These are phyloP conservation scores for Francoa sonchifolia DNA, from an alignment of 441 rosid species.

Conservation along the genomic window DNA sequence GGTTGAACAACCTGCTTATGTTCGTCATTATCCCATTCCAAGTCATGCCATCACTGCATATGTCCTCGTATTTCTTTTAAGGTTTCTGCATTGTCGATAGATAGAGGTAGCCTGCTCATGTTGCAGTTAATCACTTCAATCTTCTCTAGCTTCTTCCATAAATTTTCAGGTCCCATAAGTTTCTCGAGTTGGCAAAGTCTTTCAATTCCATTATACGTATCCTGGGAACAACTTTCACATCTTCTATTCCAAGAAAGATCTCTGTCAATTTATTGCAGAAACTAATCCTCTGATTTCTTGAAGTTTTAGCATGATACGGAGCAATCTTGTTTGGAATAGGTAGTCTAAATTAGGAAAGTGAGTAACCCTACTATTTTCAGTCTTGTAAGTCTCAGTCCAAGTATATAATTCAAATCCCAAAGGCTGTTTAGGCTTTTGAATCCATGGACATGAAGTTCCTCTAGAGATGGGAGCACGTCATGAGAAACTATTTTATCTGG, in stretches of 20 bases:
- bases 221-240: constrained; percentile 11
- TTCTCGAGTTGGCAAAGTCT: constrained; percentile 9
- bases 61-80: no score
- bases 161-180: constrained; percentile 7
- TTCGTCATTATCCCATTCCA: no score
- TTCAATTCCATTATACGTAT: constrained; percentile 12
- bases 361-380: constrained; percentile 19
- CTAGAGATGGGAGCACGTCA: constrained; percentile 25
- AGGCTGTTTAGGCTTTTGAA: constrained; percentile 15
- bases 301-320: constrained; percentile 13
- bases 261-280: constrained; percentile 15
- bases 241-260: constrained; percentile 9
- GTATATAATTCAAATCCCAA: constrained; percentile 17
- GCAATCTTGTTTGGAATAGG: constrained; percentile 14
- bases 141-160: not conserved
- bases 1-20: no score
- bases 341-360: constrained; percentile 11
- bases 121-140: constrained; percentile 15
- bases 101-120: constrained; percentile 13
- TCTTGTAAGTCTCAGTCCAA: constrained; percentile 16
- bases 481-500: constrained; percentile 20
- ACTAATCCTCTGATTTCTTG: constrained; percentile 17
- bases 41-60: no score
- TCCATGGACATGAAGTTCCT: constrained; percentile 24
- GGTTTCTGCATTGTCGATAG: constrained; percentile 4